These are phyloP conservation scores for Globisporangium solare DNA, from an alignment of 352 stramenopile genomes.

Conservation along the genomic window DNA sequence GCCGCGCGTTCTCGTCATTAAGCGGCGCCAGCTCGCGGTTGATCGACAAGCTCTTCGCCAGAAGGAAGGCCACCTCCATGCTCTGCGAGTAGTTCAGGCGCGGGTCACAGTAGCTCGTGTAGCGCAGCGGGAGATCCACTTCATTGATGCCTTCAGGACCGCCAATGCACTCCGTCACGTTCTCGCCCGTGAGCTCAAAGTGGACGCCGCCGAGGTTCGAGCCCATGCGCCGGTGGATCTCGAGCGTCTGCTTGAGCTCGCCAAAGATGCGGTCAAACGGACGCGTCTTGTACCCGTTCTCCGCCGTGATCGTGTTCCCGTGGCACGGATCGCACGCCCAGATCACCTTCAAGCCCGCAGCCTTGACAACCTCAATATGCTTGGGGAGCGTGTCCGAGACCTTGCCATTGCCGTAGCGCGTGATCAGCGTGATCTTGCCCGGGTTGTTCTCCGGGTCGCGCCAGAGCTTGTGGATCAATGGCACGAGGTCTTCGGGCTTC, in stretches of 20 bases:
- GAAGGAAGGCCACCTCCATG: slow-evolving; percentile 97
- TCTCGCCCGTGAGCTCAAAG: slow-evolving; percentile 97
- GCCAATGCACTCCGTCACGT: slow-evolving; percentile 99
- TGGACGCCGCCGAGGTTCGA: slow-evolving; percentile 93
- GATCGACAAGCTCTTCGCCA: slow-evolving; percentile 89
- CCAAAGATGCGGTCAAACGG: slow-evolving; percentile 95
- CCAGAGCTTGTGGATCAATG: slow-evolving; percentile 95
- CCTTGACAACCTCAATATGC: slow-evolving; percentile 95
- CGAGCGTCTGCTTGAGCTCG: slow-evolving; percentile 96
- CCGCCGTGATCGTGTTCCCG: slow-evolving; percentile 98
- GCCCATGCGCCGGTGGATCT: slow-evolving; percentile 95
- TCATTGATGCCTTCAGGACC: slow-evolving; percentile 93
- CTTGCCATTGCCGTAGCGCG: slow-evolving; percentile 96
- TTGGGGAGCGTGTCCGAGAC: slow-evolving; percentile 90
- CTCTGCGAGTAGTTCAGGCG: slow-evolving; percentile 98
- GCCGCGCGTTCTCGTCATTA: slow-evolving; percentile 48
- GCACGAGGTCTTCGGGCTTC: slow-evolving; percentile 92
- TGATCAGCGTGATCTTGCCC: slow-evolving; percentile 97
- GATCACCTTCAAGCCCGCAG: slow-evolving; percentile 92
- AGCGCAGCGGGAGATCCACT: slow-evolving; percentile 89
- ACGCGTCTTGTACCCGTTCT: slow-evolving; percentile 96
- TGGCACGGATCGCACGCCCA: slow-evolving; percentile 96
- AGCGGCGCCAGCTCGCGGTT: slow-evolving; percentile 61
- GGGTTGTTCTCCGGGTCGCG: slow-evolving; percentile 89
- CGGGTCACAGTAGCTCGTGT: slow-evolving; percentile 97